A percentile compares a stretch with the other conserved stretches of the same genome.
These are phyloP conservation scores for Fistulifera solaris DNA, from an alignment of 108 stramenopile species.

Conservation along the genomic window DNA sequence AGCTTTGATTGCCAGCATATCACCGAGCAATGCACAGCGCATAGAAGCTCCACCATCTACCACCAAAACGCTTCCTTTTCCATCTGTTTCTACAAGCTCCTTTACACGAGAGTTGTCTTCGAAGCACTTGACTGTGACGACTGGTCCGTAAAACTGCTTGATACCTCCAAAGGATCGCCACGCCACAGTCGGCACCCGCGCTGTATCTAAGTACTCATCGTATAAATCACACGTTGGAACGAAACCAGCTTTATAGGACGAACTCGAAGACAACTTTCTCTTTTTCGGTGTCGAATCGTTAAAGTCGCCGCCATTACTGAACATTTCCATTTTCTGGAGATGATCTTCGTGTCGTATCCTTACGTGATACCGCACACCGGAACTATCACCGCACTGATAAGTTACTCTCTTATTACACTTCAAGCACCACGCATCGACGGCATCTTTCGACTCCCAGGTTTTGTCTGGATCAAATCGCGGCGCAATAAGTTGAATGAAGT, in stretches of 20 bases:
- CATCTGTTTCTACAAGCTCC: slow-evolving; percentile 20
- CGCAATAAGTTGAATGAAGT: no score
- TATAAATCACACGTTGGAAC: slow-evolving; percentile 52
- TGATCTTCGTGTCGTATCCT: no score
- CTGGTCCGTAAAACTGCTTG: slow-evolving; percentile 36
- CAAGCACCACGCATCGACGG: no score
- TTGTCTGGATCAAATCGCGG: no score
- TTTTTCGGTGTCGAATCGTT: no score
- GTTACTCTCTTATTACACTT: no score
- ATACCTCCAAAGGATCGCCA: slow-evolving; percentile 44
- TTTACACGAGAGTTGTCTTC: slow-evolving; percentile 65
- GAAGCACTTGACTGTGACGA: slow-evolving; percentile 60
- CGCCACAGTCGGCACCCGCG: slow-evolving; percentile 37
- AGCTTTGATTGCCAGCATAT: slow-evolving; percentile 45
- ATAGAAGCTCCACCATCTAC: slow-evolving; percentile 59
- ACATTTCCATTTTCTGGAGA: no score
- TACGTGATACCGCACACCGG: no score
- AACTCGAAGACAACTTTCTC: no score
- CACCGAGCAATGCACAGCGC: slow-evolving; percentile 57
- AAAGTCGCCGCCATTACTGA: no score
- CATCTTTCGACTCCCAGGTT: no score
- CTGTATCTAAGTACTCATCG: slow-evolving; percentile 39
- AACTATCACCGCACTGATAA: no score
- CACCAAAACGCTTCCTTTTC: slow-evolving; percentile 45
- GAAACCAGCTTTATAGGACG: neutral